phyloP scores from a whole-genome alignment of 768 basidiomycete genomes.

The Strobilomyces echinocephalus region DNA sequence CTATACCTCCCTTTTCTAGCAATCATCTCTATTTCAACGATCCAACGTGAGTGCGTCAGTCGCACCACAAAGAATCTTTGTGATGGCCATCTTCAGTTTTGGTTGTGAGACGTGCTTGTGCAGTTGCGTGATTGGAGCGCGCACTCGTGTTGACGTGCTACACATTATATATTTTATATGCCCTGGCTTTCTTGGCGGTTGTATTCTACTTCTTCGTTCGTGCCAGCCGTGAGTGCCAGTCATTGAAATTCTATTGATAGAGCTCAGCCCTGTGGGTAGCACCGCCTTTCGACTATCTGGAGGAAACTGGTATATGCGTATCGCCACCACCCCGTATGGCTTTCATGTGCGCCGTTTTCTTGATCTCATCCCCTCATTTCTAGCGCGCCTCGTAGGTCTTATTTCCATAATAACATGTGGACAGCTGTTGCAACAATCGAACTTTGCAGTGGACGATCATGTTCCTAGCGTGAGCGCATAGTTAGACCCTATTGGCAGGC shows the following conservation, averaged over 20 bases:
- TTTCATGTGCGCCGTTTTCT: background rate
- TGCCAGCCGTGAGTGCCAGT: background rate
- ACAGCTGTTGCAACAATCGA: background rate
- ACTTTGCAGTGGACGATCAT: conserved; percentile 15
- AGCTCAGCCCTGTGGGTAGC: background rate
- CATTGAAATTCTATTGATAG: background rate
- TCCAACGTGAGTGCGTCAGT: conserved; percentile 18
- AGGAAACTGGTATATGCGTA: conserved; percentile 11
- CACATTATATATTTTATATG: conserved; percentile 11
- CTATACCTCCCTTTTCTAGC: background rate
- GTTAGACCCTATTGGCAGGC: background rate
- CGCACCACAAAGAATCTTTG: background rate
- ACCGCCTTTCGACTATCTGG: conserved; percentile 4
- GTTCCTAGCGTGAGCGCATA: conserved; percentile 10
- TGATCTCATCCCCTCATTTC: background rate
- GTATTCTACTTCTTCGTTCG: background rate
- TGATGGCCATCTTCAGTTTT: conserved; percentile 13
- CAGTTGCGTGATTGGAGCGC: conserved; percentile 16
- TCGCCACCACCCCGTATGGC: conserved; percentile 9
- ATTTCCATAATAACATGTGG: background rate
- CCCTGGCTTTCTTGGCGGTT: background rate
- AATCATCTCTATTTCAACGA: conserved; percentile 16
- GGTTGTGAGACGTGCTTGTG: conserved; percentile 23
- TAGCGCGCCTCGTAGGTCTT: conserved; percentile 10
- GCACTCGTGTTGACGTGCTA: background rate